Percentiles rank a stretch among this genome's conserved stretches.
Conservation (phyloP, 1,284 basidiomycete genomes). For the Ceratobasidium sp. region DNA sequence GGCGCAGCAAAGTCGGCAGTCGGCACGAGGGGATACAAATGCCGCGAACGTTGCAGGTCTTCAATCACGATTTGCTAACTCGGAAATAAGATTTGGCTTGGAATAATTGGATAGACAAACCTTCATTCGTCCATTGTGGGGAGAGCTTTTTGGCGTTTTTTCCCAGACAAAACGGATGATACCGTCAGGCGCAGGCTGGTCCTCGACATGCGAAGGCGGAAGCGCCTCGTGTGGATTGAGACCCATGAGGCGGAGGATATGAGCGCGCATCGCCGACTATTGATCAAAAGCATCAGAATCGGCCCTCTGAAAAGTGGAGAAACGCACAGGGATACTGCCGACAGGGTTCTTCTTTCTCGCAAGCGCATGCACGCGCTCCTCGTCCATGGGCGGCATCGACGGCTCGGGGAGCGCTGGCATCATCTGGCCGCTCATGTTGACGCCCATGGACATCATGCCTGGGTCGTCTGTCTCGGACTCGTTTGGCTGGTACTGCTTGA, state of each 20-base stretch:
- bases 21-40: slow-evolving; percentile 41
- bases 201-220: slow-evolving; percentile 39
- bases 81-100: not conserved
- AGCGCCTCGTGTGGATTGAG: slow-evolving; percentile 40
- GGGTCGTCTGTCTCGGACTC: slow-evolving; percentile 28
- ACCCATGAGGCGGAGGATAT: slow-evolving; percentile 36
- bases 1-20: slow-evolving; percentile 43
- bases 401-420: slow-evolving; percentile 35
- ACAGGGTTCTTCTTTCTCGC: slow-evolving; percentile 42
- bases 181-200: slow-evolving; percentile 29
- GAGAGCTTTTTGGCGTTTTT: slow-evolving; percentile 40
- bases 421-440: slow-evolving; percentile 28
- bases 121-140: slow-evolving; percentile 42
- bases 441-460: slow-evolving; percentile 34
- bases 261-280: slow-evolving; percentile 40
- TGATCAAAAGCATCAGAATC: not conserved
- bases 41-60: slow-evolving; percentile 39
- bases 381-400: slow-evolving; percentile 39
- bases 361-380: slow-evolving; percentile 39
- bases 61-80: slow-evolving; percentile 43
- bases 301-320: not conserved
- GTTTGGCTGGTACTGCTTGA: slow-evolving; percentile 39
- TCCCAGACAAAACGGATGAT: slow-evolving; percentile 40
- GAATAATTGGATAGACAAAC: slow-evolving; percentile 9
- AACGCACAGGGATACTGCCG: slow-evolving; percentile 35